Evolutionary conservation across 2,329 filamentous ascomycete species (phyloP), one percentile per base, ranked within the genome.

Genomic region (Bipolaris gigantea): DNA sequence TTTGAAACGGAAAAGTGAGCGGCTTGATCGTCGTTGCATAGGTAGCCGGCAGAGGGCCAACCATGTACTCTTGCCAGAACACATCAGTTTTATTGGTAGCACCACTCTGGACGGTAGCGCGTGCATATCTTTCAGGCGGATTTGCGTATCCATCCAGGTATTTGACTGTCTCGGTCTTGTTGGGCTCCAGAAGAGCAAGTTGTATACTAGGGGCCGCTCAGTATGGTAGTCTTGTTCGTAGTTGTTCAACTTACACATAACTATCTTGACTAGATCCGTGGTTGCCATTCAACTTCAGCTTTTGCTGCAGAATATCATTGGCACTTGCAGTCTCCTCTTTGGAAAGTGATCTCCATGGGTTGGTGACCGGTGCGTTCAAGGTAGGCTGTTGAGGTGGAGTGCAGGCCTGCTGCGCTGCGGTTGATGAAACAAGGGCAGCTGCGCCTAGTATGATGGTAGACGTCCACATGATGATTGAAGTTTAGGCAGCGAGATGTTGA

Each of bases 21-120:
- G 62, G 62, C 32, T 55, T 16, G 18, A 65, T 48, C 0, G 73
- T 74, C 0, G 76, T 77, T 1, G 67, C 65, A 35, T 77, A 71
- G 21, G 70, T 67, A 36, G 80, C 65, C 3, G 80, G 80, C 21
- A 83, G 62, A 15, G 81, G 81, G 0, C 81, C 81, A 15, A 83
- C 76, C 41, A 79, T 65, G 56, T 81, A 78, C 51, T 83, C 75
- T 41, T 73, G 67, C 43, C 71, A 66, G 53, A 73, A 72, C 0
- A 78, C 67, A 8, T 74, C 57, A 5, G 52, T 40, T 9, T 42
- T 42, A 25, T 42, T 53, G 49, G 34, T 59, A n/a, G 52, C 50
- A 13, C 57, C 58, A 25, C 43, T 60, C 13, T 53, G 45, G 13
- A 69, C 50, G 9, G 63, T 65, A 23, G 60, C 63, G 16, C 63